phyloP scores from a whole-genome alignment of 208 protist genomes.

The Crithidia thermophila region DNA sequence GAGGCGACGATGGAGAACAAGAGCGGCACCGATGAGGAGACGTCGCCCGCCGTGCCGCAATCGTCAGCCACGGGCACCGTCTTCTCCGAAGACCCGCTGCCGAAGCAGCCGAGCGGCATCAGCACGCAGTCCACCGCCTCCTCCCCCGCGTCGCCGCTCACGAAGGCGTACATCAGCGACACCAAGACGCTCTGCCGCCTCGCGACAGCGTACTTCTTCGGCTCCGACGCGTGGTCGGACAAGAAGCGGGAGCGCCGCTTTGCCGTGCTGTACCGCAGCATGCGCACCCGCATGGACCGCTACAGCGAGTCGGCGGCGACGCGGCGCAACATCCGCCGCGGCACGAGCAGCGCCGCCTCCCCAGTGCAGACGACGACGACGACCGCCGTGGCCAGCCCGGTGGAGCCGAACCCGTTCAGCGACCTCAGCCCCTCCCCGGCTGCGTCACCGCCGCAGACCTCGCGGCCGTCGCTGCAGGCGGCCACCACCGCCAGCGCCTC shows the following conservation, averaged over 20 bases:
- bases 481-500: not conserved
- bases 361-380: slow-evolving; percentile 5
- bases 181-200: slow-evolving; percentile 49
- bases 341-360: slow-evolving; percentile 13
- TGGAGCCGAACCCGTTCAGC: not conserved
- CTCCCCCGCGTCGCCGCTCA: slow-evolving; percentile 2
- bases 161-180: slow-evolving; percentile 24
- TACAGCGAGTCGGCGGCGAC: slow-evolving; percentile 38
- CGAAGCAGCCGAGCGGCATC: not conserved
- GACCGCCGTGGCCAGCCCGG: slow-evolving; percentile 1
- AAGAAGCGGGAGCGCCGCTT: slow-evolving; percentile 34
- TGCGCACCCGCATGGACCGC: slow-evolving; percentile 28
- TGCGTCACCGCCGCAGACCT: not conserved
- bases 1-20: not conserved
- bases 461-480: not conserved
- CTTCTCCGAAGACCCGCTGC: slow-evolving; percentile 2
- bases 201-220: slow-evolving; percentile 74
- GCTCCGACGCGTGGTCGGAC: slow-evolving; percentile 48
- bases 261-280: slow-evolving; percentile 35
- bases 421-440: not conserved
- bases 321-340: slow-evolving; percentile 31
- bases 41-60: not conserved
- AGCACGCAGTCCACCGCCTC: slow-evolving; percentile 1
- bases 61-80: not conserved
- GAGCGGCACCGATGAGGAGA: not conserved